These are phyloP conservation scores for Bolboschoenoplectus hybrid DNA, from an alignment of 202 grass and related monocot species.

Conservation along the genomic window DNA sequence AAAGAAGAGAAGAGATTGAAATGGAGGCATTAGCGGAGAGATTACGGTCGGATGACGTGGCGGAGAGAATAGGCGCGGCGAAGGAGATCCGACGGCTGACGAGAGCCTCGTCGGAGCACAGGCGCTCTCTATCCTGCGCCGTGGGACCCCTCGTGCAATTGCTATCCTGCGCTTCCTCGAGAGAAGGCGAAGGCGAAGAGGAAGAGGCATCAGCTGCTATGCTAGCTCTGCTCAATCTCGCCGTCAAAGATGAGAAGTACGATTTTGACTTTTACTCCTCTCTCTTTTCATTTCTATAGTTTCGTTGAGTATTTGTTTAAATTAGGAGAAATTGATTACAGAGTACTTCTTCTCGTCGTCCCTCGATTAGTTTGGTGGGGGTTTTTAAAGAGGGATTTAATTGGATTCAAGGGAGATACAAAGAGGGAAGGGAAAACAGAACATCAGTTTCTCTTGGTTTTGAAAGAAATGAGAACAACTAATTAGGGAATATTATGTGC, in stretches of 20 bases:
- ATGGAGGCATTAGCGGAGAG: slow-evolving; percentile 60
- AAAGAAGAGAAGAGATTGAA: neutral
- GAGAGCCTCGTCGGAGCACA: slow-evolving; percentile 63
- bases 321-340: no score
- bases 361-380: no score
- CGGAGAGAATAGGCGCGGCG: slow-evolving; percentile 49
- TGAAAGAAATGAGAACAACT: no score
- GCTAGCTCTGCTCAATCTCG: slow-evolving; percentile 94
- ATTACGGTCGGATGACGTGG: slow-evolving; percentile 55
- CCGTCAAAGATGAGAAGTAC: slow-evolving; percentile 87
- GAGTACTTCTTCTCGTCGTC: no score
- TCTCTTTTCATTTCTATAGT: neutral
- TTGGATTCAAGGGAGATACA: no score
- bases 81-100: slow-evolving; percentile 84
- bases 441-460: no score
- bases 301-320: no score
- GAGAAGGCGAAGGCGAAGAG: slow-evolving; percentile 21
- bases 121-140: slow-evolving; percentile 61
- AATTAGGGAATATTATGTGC: no score
- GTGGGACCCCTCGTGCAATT: slow-evolving; percentile 77
- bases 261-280: neutral
- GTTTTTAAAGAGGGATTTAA: no score
- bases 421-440: no score
- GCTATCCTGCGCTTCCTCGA: slow-evolving; percentile 46
- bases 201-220: slow-evolving; percentile 59